These are phyloP conservation scores for Ottelia alismoides DNA, from an alignment of 106 monocot species.

Conservation along the genomic window DNA sequence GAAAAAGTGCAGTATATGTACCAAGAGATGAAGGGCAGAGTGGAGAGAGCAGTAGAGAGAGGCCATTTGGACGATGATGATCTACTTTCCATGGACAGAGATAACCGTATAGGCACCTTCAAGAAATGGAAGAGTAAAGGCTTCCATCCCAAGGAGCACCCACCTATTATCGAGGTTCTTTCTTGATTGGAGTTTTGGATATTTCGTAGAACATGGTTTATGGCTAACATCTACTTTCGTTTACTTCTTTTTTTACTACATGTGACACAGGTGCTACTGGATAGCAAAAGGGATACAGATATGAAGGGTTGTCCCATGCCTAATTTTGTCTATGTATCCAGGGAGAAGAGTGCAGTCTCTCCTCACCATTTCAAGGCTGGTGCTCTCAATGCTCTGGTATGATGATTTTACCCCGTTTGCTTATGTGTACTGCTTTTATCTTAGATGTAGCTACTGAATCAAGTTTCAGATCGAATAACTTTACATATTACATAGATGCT, in stretches of 20 bases:
- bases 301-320: slow-evolving; percentile 18
- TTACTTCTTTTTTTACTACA: too few species aligned
- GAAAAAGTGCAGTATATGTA: too few species aligned
- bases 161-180: slow-evolving; percentile 31
- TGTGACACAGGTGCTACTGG: slow-evolving; percentile 41
- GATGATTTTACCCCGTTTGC: too few species aligned
- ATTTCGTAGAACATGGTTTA: background rate
- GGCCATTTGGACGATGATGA: slow-evolving; percentile 16
- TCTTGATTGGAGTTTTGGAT: background rate
- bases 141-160: slow-evolving; percentile 32
- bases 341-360: slow-evolving; percentile 30
- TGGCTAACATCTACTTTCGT: background rate
- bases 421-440: too few species aligned
- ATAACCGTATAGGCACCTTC: slow-evolving; percentile 10
- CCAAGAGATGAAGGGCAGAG: slow-evolving; percentile 27
- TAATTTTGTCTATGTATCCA: slow-evolving; percentile 41
- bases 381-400: slow-evolving; percentile 57
- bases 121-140: slow-evolving; percentile 26
- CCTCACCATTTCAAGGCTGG: slow-evolving; percentile 76
- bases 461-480: too few species aligned
- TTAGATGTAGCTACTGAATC: too few species aligned
- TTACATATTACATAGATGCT: too few species aligned
- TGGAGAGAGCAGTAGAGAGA: slow-evolving; percentile 21
- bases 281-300: slow-evolving; percentile 32
- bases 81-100: slow-evolving; percentile 10